Conservation (phyloP, 202 grass and related monocot species). For the Sporobolus alterniflorus region DNA sequence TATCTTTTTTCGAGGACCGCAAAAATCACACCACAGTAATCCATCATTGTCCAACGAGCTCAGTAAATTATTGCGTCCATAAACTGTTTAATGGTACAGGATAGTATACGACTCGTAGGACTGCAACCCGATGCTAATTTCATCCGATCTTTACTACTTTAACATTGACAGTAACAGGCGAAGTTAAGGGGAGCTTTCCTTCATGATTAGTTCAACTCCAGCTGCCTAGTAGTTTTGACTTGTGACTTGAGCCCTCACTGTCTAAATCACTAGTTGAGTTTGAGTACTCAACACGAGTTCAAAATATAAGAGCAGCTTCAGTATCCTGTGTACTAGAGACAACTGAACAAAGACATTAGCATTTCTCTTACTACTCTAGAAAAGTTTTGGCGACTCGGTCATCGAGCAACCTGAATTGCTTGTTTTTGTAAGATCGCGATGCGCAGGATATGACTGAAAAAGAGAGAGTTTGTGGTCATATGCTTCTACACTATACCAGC, state of each 20-base stretch:
- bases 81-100: constrained; percentile 54
- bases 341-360: constrained; percentile 7
- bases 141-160: constrained; percentile 56
- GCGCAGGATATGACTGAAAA: constrained; percentile 10
- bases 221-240: constrained; percentile 70
- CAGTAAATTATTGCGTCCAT: constrained; percentile 33
- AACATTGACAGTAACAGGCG: constrained; percentile 46
- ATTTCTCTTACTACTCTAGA: not conserved
- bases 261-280: constrained; percentile 48
- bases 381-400: not conserved
- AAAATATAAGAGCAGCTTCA: constrained; percentile 17
- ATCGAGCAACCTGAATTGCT: not conserved
- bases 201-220: constrained; percentile 66
- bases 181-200: constrained; percentile 38
- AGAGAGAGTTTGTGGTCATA: not conserved
- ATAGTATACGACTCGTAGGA: constrained; percentile 34
- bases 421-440: not conserved
- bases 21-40: constrained; percentile 7
- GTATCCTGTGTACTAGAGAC: constrained; percentile 20
- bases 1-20: not conserved
- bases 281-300: constrained; percentile 55
- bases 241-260: constrained; percentile 61
- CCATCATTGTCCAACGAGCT: constrained; percentile 33
- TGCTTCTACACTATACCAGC: not conserved
- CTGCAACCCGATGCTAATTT: constrained; percentile 68